Evolutionary conservation across 169 alveolate species (phyloP).

Genomic region (Babesia bigemina): DNA sequence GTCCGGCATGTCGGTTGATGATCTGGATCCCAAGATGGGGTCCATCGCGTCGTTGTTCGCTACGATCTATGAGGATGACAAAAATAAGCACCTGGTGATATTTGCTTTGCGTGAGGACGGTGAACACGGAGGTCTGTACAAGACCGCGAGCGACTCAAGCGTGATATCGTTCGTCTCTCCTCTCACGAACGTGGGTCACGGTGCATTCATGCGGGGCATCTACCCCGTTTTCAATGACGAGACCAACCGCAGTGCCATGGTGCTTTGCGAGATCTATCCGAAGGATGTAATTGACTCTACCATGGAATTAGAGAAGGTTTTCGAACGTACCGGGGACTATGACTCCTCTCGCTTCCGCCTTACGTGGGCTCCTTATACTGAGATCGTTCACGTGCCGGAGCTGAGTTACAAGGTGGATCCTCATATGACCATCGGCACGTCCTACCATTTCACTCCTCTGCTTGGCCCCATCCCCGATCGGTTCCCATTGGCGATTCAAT

Average conservation of each 20-base stretch:
- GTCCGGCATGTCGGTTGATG: slow-evolving; percentile 21
- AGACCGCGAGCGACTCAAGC: background rate
- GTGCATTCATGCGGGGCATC: slow-evolving; percentile 9
- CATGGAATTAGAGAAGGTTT: slow-evolving; percentile 4
- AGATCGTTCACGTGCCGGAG: slow-evolving; percentile 13
- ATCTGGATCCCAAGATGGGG: slow-evolving; percentile 49
- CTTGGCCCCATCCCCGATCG: background rate
- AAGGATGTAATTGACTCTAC: background rate
- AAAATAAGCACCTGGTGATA: background rate
- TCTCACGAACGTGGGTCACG: slow-evolving; percentile 1
- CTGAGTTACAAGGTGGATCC: background rate
- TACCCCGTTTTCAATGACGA: background rate
- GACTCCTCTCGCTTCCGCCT: slow-evolving; percentile 14
- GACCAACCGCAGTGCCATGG: slow-evolving; percentile 8
- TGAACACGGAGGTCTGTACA: slow-evolving; percentile 28
- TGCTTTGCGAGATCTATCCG: slow-evolving; percentile 20
- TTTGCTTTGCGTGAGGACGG: slow-evolving; percentile 23
- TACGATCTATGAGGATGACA: background rate
- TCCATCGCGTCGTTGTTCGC: slow-evolving; percentile 26
- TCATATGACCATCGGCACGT: background rate
- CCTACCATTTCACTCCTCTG: background rate
- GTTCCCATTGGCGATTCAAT: slow-evolving; percentile 13
- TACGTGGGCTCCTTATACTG: slow-evolving; percentile 33
- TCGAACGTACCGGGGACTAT: background rate
- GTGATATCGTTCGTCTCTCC: slow-evolving; percentile 6